Evolutionary conservation across 2,329 filamentous ascomycete species (phyloP), one percentile per base, ranked within the genome.

Genomic region (Alternaria sp.): DNA sequence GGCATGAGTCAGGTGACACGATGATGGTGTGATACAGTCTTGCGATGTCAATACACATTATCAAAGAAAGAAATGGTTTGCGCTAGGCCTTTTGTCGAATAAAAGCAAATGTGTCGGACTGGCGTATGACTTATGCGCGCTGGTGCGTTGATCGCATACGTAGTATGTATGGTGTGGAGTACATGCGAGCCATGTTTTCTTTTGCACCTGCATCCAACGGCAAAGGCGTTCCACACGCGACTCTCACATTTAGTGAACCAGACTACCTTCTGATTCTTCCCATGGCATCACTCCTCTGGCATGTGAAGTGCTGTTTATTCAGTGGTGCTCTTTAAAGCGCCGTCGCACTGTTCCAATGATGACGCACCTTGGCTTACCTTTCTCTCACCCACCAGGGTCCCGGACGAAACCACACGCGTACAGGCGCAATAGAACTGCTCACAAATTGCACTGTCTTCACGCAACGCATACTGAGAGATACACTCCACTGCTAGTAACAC

Each of bases 1-100:
- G 61, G 67, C 65, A 59, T 57, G 50, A 62, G 44, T 45, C 50
- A 60, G 51, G 36, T 55, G 51, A 58, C 21, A 14, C 33, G 46
- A 48, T 17, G 26, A 45, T 61, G 59, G 59, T 48, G 59, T 59
- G 59, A 61, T 5, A 36, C 1, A 31, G 23, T 14, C 1, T 14
- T 14, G 37, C 37, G 37, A 40, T 10, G 37, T 14, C 21, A 11
- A 24, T 17, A 17, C 17, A 17, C 1, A 10, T 42, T n/a, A 9
- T 9, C n/a, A 3, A 2, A 2, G 23, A 26, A 17, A n/a, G 29
- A 23, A 6, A 17, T 17, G 13, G 11, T 24, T 5, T 23, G 37
- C 11, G 21, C 37, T 21, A 21, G 37, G 37, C 37, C 7, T 4
- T 3, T 40, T 24, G 21, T 21, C 21, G 37, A 13, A 7, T 5